A percentile compares a stretch with the other conserved stretches of the same genome.
Conservation (phyloP, 1,284 basidiomycete species). For the Fomitopsis schrenkii region DNA sequence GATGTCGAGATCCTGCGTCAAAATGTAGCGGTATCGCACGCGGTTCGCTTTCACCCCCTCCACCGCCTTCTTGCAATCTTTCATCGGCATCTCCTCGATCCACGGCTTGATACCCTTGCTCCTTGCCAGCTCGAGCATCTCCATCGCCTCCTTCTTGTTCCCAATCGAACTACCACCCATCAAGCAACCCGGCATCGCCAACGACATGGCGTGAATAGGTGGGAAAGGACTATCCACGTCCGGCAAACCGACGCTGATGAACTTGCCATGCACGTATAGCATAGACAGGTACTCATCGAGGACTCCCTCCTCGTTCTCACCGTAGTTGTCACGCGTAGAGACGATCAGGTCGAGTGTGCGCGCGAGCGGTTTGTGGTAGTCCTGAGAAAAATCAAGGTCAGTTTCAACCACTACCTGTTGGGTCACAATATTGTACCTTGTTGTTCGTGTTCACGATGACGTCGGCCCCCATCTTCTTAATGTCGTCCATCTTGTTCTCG, state of each 20-base stretch:
- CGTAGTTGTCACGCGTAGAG: constrained; percentile 37
- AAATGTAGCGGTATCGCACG: constrained; percentile 48
- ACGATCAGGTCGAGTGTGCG: constrained; percentile 60
- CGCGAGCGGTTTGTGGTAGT: constrained; percentile 41
- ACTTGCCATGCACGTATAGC: constrained; percentile 48
- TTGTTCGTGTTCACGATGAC: constrained; percentile 42
- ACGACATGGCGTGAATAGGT: constrained; percentile 29
- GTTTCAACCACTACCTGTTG: background rate
- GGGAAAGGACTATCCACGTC: constrained; percentile 38
- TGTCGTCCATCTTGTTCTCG: constrained; percentile 56
- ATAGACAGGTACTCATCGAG: constrained; percentile 38
- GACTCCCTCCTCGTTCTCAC: constrained; percentile 15
- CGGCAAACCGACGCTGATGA: constrained; percentile 54
- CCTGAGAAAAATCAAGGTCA: constrained; percentile 7
- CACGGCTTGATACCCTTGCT: constrained; percentile 50
- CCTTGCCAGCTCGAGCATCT: constrained; percentile 57
- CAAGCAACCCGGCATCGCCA: constrained; percentile 35
- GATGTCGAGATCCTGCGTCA: constrained; percentile 33
- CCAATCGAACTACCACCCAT: constrained; percentile 52
- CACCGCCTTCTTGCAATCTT: constrained; percentile 50
- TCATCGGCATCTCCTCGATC: constrained; percentile 55
- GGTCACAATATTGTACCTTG: constrained; percentile 5
- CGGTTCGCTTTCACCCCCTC: constrained; percentile 49
- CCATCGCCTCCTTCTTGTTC: constrained; percentile 57
- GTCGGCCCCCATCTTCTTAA: constrained; percentile 58